Evolutionary conservation across 805 yeast species (phyloP), one percentile per base, ranked within the genome.

Genomic region (Wickerhamiella vanderwaltii): DNA sequence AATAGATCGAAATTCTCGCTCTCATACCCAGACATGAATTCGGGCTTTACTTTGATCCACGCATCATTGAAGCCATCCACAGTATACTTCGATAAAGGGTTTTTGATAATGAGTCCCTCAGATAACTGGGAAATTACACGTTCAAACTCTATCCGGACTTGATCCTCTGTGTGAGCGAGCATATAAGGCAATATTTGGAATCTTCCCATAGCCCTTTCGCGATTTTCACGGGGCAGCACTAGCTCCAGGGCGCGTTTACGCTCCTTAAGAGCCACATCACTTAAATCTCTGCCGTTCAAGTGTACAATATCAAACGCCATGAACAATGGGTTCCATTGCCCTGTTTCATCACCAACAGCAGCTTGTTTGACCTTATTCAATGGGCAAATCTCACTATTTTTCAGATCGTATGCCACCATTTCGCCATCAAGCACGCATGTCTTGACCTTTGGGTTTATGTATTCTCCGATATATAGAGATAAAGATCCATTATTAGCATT

Each of bases 1-100:
- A 77, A 65, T 36, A 86, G 57, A 58, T 88, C 97, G 47, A 86
- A 64, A 52, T 82, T 81, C 48, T 86, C 94, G 7, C 95, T 95
- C 58, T 81, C 80, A 45, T 79, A 84, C 6, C 57, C 57, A 43
- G 76, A 79, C 41, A 86, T 63, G 54, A 86, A 87, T 50, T 87
- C 95, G 0, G 97, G 97, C 57, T 88, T 88, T 2, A 88, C 72
- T 54, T 88, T 88, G 12, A 85, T 64, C 95, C 96, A 88, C n/a
- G 68, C 61, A 13, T 69, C 71, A 32, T 68, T 67, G 38, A 85
- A 62, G 25, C 68, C 70, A n/a, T 75, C 83, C 12, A 81, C 67
- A 2, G 61, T 55, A 56, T 88, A 88, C 12, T 56, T 61, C 2
- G 80, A 67, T 9, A 62, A 57, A 1, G 75, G 71, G 47, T 75